These are phyloP conservation scores for Sistotremastrum niveocremeum DNA, from an alignment of 768 basidiomycete genomes.

Conservation along the genomic window DNA sequence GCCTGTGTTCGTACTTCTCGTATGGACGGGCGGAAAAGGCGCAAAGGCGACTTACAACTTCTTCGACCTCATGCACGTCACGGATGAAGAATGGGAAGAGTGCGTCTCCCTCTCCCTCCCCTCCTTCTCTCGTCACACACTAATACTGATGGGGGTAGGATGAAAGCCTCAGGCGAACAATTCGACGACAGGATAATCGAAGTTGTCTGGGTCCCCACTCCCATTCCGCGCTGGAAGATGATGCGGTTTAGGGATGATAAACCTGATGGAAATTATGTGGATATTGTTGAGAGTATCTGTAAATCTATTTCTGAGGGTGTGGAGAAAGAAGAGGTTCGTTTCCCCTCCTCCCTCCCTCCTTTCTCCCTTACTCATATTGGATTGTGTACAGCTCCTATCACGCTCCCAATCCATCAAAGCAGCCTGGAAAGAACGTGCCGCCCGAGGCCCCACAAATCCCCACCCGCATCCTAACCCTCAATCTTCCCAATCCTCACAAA, in stretches of 20 bases:
- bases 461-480: constrained; percentile 13
- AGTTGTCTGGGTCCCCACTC: constrained; percentile 72
- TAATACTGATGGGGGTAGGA: constrained; percentile 28
- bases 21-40: constrained; percentile 62
- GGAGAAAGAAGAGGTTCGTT: constrained; percentile 68
- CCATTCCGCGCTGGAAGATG: constrained; percentile 59
- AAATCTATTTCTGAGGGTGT: constrained; percentile 90
- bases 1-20: constrained; percentile 72
- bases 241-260: constrained; percentile 95
- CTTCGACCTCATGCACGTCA: constrained; percentile 76
- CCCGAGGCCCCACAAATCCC: constrained; percentile 21
- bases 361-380: background rate
- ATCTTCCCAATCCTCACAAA: constrained; percentile 13
- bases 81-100: constrained; percentile 90
- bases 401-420: constrained; percentile 50
- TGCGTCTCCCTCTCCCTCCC: constrained; percentile 25
- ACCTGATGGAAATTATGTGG: constrained; percentile 76
- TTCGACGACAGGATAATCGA: constrained; percentile 90
- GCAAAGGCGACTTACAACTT: constrained; percentile 49
- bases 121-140: background rate
- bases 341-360: background rate
- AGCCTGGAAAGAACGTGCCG: constrained; percentile 55
- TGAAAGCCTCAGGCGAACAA: constrained; percentile 77
- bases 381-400: constrained; percentile 36
- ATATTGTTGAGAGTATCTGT: constrained; percentile 78